Conservation (phyloP, 495 filamentous ascomycete genomes). For the Geopyxis carbonaria region DNA sequence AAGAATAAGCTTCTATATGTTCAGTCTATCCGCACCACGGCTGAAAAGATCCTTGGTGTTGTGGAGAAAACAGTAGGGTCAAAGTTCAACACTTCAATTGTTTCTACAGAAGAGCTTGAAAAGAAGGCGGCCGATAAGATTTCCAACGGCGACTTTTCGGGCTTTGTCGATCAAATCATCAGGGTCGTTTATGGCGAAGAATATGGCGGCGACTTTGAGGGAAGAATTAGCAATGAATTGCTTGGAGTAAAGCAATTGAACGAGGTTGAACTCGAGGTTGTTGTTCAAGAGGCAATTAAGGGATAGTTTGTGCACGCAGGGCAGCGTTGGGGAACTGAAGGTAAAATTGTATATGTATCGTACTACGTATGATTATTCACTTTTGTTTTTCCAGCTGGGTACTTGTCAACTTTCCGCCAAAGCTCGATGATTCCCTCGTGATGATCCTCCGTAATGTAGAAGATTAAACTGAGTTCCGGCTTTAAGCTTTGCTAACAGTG, state of each 20-base stretch:
- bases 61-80: slow-evolving; percentile 34
- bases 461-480: no score
- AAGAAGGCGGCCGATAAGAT: slow-evolving; percentile 32
- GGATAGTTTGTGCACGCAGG: no score
- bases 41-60: slow-evolving; percentile 36
- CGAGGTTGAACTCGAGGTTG: slow-evolving; percentile 20
- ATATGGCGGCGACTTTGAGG: slow-evolving; percentile 26
- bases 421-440: no score
- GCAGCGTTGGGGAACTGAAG: no score
- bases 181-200: slow-evolving; percentile 30
- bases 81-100: slow-evolving; percentile 15
- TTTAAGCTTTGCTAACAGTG: no score
- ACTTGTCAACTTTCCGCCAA: no score
- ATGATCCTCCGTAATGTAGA: no score
- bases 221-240: slow-evolving; percentile 27
- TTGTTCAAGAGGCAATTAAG: no score
- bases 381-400: no score
- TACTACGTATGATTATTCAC: no score
- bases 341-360: no score
- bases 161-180: slow-evolving; percentile 28
- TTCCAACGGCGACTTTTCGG: slow-evolving; percentile 27
- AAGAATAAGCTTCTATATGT: slow-evolving; percentile 16
- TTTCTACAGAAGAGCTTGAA: slow-evolving; percentile 30
- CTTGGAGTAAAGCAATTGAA: slow-evolving; percentile 27
- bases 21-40: slow-evolving; percentile 33